Evolutionary conservation across 768 basidiomycete genomes (phyloP), one percentile per base, ranked within the genome.

Genomic region (Calvatia gigantea): DNA sequence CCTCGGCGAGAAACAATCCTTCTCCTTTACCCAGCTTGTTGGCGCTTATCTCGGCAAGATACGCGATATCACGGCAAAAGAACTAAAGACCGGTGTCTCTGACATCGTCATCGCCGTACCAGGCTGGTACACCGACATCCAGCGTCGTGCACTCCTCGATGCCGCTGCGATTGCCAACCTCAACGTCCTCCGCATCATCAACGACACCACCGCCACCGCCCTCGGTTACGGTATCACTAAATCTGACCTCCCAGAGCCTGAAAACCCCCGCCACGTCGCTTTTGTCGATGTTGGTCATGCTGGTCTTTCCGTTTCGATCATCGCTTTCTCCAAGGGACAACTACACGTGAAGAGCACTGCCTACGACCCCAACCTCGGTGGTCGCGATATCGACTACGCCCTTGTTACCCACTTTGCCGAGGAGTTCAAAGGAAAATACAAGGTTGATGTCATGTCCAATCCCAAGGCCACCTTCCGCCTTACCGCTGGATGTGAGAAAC

Each of bases 161-260:
- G 94, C 97, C 28, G 94, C 94, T 39, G 66, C 83, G 57, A 92
- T 99, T 64, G 93, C 91, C 53, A 87, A 89, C 56, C 82, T 98
- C 58, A 97, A 94, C 71, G 75, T 84, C 60, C 90, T 98, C 58
- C 91, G 96, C 49, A 81, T 99, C 71, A 93, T 98, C 78, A 98
- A 98, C 76, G 97, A 98, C 70, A 87, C 89, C 54, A 98, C 96
- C 59, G 97, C 96, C 51, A 82, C 88, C 55, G 97, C 97, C 37
- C 88, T 99, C 69, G 94, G 92, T 50, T 99, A 96, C 75, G 97
- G 97, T 62, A 98, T 98, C 80, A 99, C 96, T 61, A 99, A 99
- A 74, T 85, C 89, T 25, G 97, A 99, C 70, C 86, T 99, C 41
- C 97, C 97, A 19, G 85, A 88, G 12, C 69, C 85, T 31, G 94